Conservation (phyloP, 2,329 filamentous ascomycete genomes). For the Diaporthe sp. region DNA sequence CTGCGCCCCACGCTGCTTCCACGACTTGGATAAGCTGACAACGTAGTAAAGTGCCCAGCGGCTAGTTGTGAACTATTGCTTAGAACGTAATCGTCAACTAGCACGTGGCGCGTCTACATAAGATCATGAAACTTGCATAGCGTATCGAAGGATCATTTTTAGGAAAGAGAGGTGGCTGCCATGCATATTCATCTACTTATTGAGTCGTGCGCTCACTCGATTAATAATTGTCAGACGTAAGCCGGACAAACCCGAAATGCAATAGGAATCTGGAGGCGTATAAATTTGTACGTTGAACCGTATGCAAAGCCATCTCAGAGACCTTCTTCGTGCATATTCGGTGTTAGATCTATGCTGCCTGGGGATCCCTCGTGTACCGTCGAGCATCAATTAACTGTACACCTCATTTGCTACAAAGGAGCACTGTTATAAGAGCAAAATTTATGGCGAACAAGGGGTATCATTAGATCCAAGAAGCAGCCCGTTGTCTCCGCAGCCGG, state of each 20-base stretch:
- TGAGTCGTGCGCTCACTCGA: not conserved
- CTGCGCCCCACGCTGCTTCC: not conserved
- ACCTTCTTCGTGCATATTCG: no score
- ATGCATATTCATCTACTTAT: not conserved
- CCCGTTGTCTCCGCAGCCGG: constrained; percentile 2
- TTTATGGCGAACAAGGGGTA: not conserved
- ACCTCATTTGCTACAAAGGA: not conserved
- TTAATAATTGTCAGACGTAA: not conserved
- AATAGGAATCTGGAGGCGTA: not conserved
- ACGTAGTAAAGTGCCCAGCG: not conserved
- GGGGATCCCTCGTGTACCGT: not conserved
- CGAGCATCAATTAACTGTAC: not conserved
- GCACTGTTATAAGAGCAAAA: no score
- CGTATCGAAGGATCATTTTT: not conserved
- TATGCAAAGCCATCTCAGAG: not conserved
- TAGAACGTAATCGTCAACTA: not conserved
- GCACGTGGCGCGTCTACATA: not conserved
- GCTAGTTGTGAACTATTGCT: not conserved
- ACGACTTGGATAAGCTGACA: not conserved
- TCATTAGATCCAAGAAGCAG: not conserved
- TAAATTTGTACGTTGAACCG: not conserved
- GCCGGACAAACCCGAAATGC: not conserved
- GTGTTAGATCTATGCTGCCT: no score
- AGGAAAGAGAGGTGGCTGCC: not conserved
- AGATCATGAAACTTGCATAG: not conserved